phyloP scores from a whole-genome alignment of 208 protist genomes.

The Wallacemonas sp. region DNA sequence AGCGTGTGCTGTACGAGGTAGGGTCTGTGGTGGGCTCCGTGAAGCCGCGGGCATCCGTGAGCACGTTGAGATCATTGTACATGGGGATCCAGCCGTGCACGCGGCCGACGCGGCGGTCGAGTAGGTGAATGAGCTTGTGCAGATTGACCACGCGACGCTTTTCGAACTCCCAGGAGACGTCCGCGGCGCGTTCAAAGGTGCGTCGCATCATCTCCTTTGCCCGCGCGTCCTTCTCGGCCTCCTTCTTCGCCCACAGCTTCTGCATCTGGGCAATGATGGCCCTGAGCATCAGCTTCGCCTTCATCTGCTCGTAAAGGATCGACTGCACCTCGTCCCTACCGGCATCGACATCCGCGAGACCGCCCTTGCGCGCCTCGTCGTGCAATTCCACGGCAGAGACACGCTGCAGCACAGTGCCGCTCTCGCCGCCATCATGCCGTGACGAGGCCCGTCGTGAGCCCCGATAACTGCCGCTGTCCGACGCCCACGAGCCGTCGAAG shows the following conservation, averaged over 20 bases:
- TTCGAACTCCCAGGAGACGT: slow-evolving; percentile 71
- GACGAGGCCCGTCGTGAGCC: background rate
- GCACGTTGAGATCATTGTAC: slow-evolving; percentile 68
- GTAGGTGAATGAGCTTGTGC: slow-evolving; percentile 69
- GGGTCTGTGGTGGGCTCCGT: slow-evolving; percentile 1
- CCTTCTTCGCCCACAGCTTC: slow-evolving; percentile 59
- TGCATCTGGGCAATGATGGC: slow-evolving; percentile 75
- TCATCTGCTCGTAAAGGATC: slow-evolving; percentile 78
- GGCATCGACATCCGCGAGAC: slow-evolving; percentile 19
- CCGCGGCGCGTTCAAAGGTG: slow-evolving; percentile 32
- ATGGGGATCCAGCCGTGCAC: slow-evolving; percentile 67
- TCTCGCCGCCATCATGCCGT: background rate
- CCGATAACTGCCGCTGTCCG: background rate
- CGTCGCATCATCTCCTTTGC: slow-evolving; percentile 42
- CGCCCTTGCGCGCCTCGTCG: slow-evolving; percentile 15
- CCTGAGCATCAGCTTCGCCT: slow-evolving; percentile 72
- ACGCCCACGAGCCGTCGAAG: background rate
- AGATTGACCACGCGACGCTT: slow-evolving; percentile 69
- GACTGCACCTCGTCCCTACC: slow-evolving; percentile 52
- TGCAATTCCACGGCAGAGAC: background rate
- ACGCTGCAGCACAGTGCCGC: background rate
- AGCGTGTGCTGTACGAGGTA: slow-evolving; percentile 4
- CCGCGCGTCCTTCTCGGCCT: slow-evolving; percentile 42
- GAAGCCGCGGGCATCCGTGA: slow-evolving; percentile 29
- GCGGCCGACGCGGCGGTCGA: slow-evolving; percentile 68